Conservation (phyloP, 805 yeast species). For the Metschnikowia drakensbergensis region DNA sequence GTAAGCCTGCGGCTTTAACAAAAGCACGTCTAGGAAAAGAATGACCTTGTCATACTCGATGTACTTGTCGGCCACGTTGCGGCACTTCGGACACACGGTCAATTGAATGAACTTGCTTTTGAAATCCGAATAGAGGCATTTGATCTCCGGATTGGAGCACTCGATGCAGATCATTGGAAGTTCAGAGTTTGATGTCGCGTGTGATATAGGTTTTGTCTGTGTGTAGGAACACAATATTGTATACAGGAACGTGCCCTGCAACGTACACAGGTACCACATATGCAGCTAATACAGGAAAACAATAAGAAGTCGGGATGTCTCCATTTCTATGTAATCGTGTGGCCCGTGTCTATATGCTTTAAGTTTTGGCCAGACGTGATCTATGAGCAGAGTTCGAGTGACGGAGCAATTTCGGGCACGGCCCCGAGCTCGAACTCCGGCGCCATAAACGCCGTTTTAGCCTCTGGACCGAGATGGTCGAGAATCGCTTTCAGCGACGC, state of each 20-base stretch:
- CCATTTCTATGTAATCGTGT: too few species aligned
- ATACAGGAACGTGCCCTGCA: too few species aligned
- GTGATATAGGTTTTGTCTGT: too few species aligned
- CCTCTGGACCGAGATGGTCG: constrained; percentile 41
- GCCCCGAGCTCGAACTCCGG: constrained; percentile 51
- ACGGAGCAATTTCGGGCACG: constrained; percentile 75
- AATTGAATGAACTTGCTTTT: constrained; percentile 75
- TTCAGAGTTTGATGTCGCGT: background rate
- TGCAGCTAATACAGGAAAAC: too few species aligned
- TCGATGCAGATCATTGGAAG: constrained; percentile 79
- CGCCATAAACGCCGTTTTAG: constrained; percentile 47
- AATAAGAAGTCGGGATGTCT: too few species aligned
- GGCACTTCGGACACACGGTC: constrained; percentile 71
- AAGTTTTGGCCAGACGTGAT: background rate
- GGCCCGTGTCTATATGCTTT: too few species aligned
- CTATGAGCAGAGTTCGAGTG: constrained; percentile 29
- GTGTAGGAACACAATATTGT: too few species aligned
- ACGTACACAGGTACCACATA: background rate
- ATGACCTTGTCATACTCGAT: constrained; percentile 86
- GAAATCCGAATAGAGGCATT: constrained; percentile 64
- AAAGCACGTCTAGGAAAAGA: constrained; percentile 74
- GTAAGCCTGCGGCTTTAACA: constrained; percentile 83
- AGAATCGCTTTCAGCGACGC: constrained; percentile 7
- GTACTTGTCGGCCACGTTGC: constrained; percentile 79
- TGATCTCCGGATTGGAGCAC: constrained; percentile 61